Evolutionary conservation across 305 asterid species (phyloP).

Genomic region (Fraxinus latifolia): DNA sequence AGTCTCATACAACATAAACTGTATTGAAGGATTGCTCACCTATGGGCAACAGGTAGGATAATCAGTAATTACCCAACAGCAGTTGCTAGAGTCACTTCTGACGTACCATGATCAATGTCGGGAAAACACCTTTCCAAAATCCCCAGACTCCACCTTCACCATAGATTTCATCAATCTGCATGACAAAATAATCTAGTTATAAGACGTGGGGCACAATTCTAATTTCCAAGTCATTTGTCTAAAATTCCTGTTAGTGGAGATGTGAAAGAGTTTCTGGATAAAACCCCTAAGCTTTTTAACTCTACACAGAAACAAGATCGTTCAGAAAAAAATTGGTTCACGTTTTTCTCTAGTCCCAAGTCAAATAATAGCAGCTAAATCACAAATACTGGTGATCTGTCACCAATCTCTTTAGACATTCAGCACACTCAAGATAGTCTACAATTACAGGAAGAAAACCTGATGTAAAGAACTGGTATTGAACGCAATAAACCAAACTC

Average conservation of each 20-base stretch:
- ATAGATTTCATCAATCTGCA: constrained; percentile 86
- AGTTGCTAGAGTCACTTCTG: constrained; percentile 21
- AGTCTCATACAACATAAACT: constrained; percentile 93
- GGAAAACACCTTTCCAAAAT: constrained; percentile 95
- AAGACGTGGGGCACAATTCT: constrained; percentile 5
- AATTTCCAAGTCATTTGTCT: not conserved
- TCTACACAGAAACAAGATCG: not conserved
- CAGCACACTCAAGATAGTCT: not conserved
- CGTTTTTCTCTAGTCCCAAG: not conserved
- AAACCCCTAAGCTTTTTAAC: not conserved
- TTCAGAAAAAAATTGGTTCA: not conserved
- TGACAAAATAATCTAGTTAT: constrained; percentile 19
- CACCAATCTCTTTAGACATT: not conserved
- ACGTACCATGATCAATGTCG: constrained; percentile 92
- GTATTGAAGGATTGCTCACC: constrained; percentile 98
- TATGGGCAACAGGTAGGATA: constrained; percentile 33
- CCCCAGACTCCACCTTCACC: constrained; percentile 83
- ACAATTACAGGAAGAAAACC: not conserved
- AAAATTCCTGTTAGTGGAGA: not conserved
- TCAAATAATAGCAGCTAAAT: not conserved
- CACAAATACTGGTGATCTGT: not conserved
- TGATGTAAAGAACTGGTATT: not conserved
- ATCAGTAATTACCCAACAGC: constrained; percentile 34
- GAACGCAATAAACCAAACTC: not conserved
- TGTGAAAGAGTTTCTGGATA: not conserved